A percentile compares a stretch with the other conserved stretches of the same genome.
Evolutionary conservation across 106 monocot genomes (phyloP).

Genomic region (Acorus gramineus): DNA sequence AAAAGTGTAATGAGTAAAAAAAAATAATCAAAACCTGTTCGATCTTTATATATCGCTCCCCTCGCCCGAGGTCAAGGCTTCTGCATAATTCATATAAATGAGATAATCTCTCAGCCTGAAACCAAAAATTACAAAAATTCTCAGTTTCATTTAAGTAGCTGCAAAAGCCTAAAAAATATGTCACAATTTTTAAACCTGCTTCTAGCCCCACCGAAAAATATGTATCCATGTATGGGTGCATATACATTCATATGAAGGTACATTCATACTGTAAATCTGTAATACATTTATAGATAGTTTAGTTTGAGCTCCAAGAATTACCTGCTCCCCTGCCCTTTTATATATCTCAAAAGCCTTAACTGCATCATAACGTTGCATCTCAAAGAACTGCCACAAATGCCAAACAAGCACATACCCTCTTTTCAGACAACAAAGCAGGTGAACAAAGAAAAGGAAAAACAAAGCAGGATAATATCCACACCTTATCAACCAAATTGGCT

Average conservation of each 20-base stretch:
- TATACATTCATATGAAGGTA: too few species aligned
- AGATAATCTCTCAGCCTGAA: conserved; percentile 71
- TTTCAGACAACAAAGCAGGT: conserved; percentile 3
- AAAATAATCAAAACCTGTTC: conserved; percentile 51
- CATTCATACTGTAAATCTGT: neutral
- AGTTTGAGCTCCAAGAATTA: conserved; percentile 13
- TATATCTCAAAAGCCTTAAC: conserved; percentile 86
- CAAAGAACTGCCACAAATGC: conserved; percentile 67
- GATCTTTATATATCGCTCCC: conserved; percentile 79
- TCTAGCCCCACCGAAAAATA: too few species aligned
- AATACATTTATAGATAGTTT: neutral
- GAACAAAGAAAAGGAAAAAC: conserved; percentile 1
- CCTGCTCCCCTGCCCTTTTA: conserved; percentile 69
- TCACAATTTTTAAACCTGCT: too few species aligned
- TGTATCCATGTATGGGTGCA: too few species aligned
- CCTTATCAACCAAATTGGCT: conserved; percentile 92
- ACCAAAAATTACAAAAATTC: conserved; percentile 9
- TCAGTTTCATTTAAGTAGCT: neutral
- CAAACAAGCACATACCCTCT: too few species aligned
- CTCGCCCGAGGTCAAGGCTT: conserved; percentile 75
- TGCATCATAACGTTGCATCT: conserved; percentile 89
- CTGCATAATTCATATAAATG: conserved; percentile 96
- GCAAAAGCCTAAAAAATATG: neutral
- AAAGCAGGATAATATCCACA: conserved; percentile 16
- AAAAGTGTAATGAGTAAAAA: neutral